A percentile compares a stretch with the other conserved stretches of the same genome.
Evolutionary conservation across 2,329 filamentous ascomycete species (phyloP).

Genomic region (Aspergillus sojae): DNA sequence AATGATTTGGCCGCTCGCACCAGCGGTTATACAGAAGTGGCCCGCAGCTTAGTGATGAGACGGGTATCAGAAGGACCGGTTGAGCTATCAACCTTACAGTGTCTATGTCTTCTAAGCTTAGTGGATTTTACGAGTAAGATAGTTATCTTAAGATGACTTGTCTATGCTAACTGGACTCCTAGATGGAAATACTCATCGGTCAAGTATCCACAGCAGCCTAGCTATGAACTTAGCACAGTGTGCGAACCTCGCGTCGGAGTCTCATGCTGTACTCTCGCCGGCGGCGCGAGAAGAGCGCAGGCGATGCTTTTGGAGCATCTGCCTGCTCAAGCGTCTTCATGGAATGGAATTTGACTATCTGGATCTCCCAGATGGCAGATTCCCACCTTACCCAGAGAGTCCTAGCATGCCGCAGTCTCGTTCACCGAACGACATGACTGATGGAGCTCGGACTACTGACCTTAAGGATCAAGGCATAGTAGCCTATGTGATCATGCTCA

Average conservation of each 20-base stretch:
- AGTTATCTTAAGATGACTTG: not conserved
- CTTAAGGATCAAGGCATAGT: constrained; percentile 48
- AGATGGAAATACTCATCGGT: constrained; percentile 51
- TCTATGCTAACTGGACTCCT: not conserved
- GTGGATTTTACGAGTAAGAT: constrained; percentile 46
- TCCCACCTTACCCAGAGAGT: constrained; percentile 45
- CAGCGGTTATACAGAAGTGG: constrained; percentile 42
- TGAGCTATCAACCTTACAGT: constrained; percentile 48
- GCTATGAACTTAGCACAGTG: constrained; percentile 51
- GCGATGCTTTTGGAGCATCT: constrained; percentile 48
- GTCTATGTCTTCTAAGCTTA: constrained; percentile 44
- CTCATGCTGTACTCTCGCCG: constrained; percentile 20
- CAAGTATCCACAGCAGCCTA: constrained; percentile 48
- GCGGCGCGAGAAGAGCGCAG: constrained; percentile 36
- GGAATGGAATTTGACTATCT: constrained; percentile 46
- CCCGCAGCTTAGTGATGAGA: constrained; percentile 42
- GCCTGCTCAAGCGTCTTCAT: constrained; percentile 48
- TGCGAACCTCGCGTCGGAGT: constrained; percentile 47
- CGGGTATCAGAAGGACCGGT: constrained; percentile 42
- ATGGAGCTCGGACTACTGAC: constrained; percentile 29
- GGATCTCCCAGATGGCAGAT: constrained; percentile 38
- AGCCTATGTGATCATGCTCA: constrained; percentile 50
- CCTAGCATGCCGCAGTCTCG: constrained; percentile 30
- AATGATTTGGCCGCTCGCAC: constrained; percentile 30
- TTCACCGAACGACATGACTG: constrained; percentile 22